Percentiles rank a stretch among this genome's conserved stretches.
phyloP scores from a whole-genome alignment of 768 basidiomycete genomes.

The Collybia mongolica region DNA sequence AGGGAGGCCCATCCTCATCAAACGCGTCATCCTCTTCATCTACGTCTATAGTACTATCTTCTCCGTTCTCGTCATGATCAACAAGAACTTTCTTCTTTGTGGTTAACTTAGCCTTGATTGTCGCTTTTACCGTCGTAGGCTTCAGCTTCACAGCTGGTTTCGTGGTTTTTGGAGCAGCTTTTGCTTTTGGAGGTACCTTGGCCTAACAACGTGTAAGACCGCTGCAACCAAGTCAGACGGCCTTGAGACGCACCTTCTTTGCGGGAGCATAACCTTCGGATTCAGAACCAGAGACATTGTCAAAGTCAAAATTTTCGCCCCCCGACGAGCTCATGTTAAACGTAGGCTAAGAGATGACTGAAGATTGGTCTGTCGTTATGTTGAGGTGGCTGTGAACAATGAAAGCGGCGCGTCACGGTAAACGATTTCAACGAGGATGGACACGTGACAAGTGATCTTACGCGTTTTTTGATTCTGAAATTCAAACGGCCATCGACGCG shows the following conservation, averaged over 20 bases:
- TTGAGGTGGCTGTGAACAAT: slow-evolving; percentile 3
- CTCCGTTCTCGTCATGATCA: slow-evolving; percentile 64
- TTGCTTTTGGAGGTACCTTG: slow-evolving; percentile 22
- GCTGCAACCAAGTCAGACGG: slow-evolving; percentile 1
- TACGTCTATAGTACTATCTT: slow-evolving; percentile 42
- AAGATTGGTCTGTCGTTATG: background rate
- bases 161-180: slow-evolving; percentile 3
- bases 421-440: background rate
- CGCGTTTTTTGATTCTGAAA: background rate
- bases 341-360: background rate
- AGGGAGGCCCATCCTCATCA: slow-evolving; percentile 28
- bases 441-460: slow-evolving; percentile 1
- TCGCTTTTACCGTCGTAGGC: slow-evolving; percentile 18
- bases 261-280: slow-evolving; percentile 68
- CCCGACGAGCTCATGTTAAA: slow-evolving; percentile 71
- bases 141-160: slow-evolving; percentile 39
- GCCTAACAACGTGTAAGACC: slow-evolving; percentile 12
- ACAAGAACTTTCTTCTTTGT: slow-evolving; percentile 71
- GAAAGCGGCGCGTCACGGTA: slow-evolving; percentile 1
- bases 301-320: slow-evolving; percentile 64
- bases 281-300: slow-evolving; percentile 57
- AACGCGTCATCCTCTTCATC: slow-evolving; percentile 39
- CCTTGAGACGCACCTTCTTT: slow-evolving; percentile 44
- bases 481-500: too few relatives aligned
- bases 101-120: slow-evolving; percentile 39